Evolutionary conservation across 129 eudicot genomes (phyloP).

Genomic region (Lonicera japonica): DNA sequence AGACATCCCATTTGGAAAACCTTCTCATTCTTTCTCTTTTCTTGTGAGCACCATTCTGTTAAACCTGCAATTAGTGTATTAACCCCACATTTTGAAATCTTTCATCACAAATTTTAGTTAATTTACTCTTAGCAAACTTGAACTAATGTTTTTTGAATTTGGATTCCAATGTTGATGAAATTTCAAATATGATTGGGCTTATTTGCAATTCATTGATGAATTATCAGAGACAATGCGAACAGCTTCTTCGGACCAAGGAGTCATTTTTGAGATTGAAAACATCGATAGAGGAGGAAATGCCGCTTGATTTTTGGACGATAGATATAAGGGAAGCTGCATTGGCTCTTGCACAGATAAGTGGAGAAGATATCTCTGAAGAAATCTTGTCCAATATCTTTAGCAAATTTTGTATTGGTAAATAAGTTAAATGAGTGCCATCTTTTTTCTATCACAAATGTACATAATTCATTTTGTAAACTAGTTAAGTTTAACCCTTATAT

Average conservation of each 20-base stretch:
- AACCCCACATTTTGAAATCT: too few relatives aligned
- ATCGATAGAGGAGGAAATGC: conserved; percentile 72
- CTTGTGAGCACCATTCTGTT: too few relatives aligned
- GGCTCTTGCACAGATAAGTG: conserved; percentile 88
- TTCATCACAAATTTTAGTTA: too few relatives aligned
- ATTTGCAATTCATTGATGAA: not conserved
- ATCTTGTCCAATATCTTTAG: conserved; percentile 76
- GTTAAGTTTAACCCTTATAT: too few relatives aligned
- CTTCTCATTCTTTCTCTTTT: too few relatives aligned
- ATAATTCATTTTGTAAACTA: too few relatives aligned
- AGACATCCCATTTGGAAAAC: too few relatives aligned
- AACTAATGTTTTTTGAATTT: too few relatives aligned
- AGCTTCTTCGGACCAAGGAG: conserved; percentile 88
- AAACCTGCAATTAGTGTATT: too few relatives aligned
- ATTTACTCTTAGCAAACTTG: too few relatives aligned
- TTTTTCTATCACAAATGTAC: too few relatives aligned
- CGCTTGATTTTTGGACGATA: conserved; percentile 90
- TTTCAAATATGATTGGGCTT: not conserved
- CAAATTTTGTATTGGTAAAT: conserved; percentile 94
- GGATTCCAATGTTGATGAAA: too few relatives aligned
- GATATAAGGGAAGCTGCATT: conserved; percentile 88
- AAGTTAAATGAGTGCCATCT: conserved; percentile 6
- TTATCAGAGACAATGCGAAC: conserved; percentile 89
- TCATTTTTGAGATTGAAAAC: conserved; percentile 56
- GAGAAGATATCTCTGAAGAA: conserved; percentile 92